A percentile compares a stretch with the other conserved stretches of the same genome.
Evolutionary conservation across 2,329 filamentous ascomycete species (phyloP).

Genomic region (Fusarium hainanense): DNA sequence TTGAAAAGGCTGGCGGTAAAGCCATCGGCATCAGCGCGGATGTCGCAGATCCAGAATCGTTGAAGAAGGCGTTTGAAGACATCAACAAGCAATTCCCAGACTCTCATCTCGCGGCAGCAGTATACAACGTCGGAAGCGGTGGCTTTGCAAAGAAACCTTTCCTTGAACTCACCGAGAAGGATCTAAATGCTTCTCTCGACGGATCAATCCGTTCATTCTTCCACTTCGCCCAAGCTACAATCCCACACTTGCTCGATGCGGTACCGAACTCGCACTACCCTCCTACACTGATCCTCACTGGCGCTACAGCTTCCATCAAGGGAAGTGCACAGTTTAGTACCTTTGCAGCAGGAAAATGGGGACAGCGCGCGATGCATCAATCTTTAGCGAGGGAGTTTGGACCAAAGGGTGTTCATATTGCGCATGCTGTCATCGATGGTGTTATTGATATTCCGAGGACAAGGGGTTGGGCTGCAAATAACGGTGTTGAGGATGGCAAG

Average conservation of each 20-base stretch:
- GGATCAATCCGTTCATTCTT: slow-evolving; percentile 73
- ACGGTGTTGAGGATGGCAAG: slow-evolving; percentile 67
- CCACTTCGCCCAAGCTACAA: slow-evolving; percentile 76
- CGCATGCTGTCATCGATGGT: slow-evolving; percentile 85
- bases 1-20: slow-evolving; percentile 73
- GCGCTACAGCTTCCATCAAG: slow-evolving; percentile 83
- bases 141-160: slow-evolving; percentile 67
- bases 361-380: slow-evolving; percentile 77
- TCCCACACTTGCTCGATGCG: slow-evolving; percentile 77
- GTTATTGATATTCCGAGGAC: slow-evolving; percentile 83
- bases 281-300: slow-evolving; percentile 85
- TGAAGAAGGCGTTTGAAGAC: slow-evolving; percentile 69
- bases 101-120: slow-evolving; percentile 69
- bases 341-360: slow-evolving; percentile 86
- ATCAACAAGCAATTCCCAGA: slow-evolving; percentile 69
- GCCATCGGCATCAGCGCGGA: slow-evolving; percentile 75
- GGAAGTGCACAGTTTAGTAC: slow-evolving; percentile 75
- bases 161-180: slow-evolving; percentile 63
- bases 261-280: slow-evolving; percentile 68
- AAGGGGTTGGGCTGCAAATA: slow-evolving; percentile 61
- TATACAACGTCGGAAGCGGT: slow-evolving; percentile 73
- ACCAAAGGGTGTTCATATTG: slow-evolving; percentile 84
- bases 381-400: slow-evolving; percentile 85
- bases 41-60: slow-evolving; percentile 54
- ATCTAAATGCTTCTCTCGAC: slow-evolving; percentile 60